A percentile compares a stretch with the other conserved stretches of the same genome.
Evolutionary conservation across 805 yeast species (phyloP).

Genomic region (Hanseniaspora nectarophila): DNA sequence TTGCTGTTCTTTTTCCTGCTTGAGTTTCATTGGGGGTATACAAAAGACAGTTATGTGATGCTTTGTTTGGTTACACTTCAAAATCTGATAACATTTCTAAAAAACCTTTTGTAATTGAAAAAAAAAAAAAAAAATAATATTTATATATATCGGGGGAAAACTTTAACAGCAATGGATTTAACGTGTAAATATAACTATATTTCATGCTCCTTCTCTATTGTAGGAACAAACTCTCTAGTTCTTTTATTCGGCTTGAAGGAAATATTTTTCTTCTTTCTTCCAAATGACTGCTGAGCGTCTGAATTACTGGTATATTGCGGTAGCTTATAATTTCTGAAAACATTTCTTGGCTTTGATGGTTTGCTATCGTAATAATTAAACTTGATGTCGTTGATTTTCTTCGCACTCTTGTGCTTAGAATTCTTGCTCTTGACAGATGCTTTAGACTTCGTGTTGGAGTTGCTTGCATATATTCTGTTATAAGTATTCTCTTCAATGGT

Average conservation of each 20-base stretch:
- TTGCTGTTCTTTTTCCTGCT: not conserved
- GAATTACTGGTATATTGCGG: not conserved
- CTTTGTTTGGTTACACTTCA: too few relatives aligned
- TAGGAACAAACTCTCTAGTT: conserved; percentile 8
- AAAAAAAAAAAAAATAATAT: too few relatives aligned
- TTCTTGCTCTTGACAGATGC: not conserved
- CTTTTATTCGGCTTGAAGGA: conserved; percentile 7
- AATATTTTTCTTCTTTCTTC: conserved; percentile 7
- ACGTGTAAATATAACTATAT: too few relatives aligned
- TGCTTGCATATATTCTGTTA: not conserved
- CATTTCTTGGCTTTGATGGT: conserved; percentile 1
- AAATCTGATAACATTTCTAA: too few relatives aligned
- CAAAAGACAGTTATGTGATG: too few relatives aligned
- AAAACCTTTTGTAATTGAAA: too few relatives aligned
- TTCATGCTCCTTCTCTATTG: conserved; percentile 6
- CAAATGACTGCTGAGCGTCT: not conserved
- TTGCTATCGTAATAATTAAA: not conserved
- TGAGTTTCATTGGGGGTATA: not conserved
- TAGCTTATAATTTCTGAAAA: not conserved
- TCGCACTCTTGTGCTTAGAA: not conserved
- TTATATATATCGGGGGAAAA: too few relatives aligned
- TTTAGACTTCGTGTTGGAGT: not conserved
- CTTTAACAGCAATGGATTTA: too few relatives aligned
- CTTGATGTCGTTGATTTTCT: not conserved
- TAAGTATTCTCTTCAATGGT: not conserved